Evolutionary conservation across 768 basidiomycete species (phyloP).

Genomic region (Lepiota subincarnata): DNA sequence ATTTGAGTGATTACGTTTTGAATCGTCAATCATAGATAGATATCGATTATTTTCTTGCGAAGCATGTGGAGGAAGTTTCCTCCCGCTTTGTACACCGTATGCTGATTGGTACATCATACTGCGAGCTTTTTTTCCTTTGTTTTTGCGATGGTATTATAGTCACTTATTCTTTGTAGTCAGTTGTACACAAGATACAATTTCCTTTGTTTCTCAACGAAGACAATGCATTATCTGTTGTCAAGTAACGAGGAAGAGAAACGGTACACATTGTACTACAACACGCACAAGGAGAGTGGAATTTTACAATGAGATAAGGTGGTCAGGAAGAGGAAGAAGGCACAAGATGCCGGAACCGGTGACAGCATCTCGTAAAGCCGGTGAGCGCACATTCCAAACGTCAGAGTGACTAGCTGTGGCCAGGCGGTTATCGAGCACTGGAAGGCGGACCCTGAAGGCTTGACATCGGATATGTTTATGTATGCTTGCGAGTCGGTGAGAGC

Average conservation of each 20-base stretch:
- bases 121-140: conserved; percentile 1
- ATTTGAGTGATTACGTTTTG: conserved; percentile 69
- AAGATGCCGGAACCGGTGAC: conserved; percentile 7
- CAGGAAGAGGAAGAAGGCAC: neutral
- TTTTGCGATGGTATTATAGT: conserved; percentile 3
- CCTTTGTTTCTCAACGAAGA: conserved; percentile 2
- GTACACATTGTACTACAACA: neutral
- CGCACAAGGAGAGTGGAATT: neutral
- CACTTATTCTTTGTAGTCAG: conserved; percentile 4
- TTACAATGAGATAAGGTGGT: neutral
- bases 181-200: neutral
- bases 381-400: neutral
- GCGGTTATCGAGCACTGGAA: neutral
- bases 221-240: conserved; percentile 7
- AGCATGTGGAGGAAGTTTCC: neutral
- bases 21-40: conserved; percentile 58
- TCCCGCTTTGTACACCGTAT: neutral
- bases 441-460: neutral
- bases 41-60: neutral
- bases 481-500: neutral
- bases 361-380: neutral
- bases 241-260: neutral
- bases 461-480: too few species aligned
- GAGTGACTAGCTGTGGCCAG: too few species aligned
- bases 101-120: neutral